Percentiles rank a stretch among this genome's conserved stretches.
Evolutionary conservation across 768 basidiomycete species (phyloP).

Genomic region (Phanerodontia chrysosporium): DNA sequence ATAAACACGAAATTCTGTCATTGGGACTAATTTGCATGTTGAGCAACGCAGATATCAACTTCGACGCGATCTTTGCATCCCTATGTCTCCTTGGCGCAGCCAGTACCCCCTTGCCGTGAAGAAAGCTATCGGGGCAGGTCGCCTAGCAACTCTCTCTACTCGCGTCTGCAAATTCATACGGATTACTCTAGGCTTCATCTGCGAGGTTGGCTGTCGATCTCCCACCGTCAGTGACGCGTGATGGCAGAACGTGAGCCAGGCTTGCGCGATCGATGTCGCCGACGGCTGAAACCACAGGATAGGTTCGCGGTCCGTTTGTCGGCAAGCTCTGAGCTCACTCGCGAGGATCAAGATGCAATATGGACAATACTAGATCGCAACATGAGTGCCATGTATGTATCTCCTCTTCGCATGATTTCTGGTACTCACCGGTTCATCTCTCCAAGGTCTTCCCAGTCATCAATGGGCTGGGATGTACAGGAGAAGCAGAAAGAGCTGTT

Average conservation of each 20-base stretch:
- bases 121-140: slow-evolving; percentile 7
- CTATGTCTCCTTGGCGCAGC: background rate
- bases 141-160: background rate
- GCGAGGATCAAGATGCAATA: slow-evolving; percentile 37
- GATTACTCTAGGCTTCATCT: background rate
- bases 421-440: background rate
- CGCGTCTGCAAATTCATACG: background rate
- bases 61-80: background rate
- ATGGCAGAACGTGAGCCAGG: background rate
- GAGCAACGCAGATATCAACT: background rate
- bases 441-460: slow-evolving; percentile 31
- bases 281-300: background rate
- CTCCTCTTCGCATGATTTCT: background rate
- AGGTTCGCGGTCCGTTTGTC: background rate
- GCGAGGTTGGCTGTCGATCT: background rate
- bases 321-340: slow-evolving; percentile 26
- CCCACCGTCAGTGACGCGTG: background rate
- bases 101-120: background rate
- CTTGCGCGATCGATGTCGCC: background rate
- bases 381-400: slow-evolving; percentile 44
- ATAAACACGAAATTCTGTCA: background rate
- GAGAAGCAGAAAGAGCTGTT: slow-evolving; percentile 61
- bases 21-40: background rate
- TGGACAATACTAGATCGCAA: slow-evolving; percentile 53
- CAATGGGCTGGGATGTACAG: slow-evolving; percentile 62